Conservation (phyloP, 208 protist species). For the Novymonas esmeraldas region DNA sequence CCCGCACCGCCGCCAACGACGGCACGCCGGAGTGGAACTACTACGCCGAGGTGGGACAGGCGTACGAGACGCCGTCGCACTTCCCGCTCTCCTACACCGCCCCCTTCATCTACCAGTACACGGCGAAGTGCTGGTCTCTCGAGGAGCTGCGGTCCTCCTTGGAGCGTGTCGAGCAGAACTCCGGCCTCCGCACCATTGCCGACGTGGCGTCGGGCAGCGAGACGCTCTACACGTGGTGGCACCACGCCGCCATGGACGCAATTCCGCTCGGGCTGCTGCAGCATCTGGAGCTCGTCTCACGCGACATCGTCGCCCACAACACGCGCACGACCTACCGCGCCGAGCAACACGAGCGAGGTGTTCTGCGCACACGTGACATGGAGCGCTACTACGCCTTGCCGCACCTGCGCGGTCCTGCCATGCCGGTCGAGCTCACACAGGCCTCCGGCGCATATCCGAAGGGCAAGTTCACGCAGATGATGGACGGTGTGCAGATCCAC, state of each 20-base stretch:
- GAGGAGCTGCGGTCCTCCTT: constrained; percentile 48
- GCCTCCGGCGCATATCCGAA: constrained; percentile 56
- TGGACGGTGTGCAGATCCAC: constrained; percentile 45
- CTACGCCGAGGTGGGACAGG: constrained; percentile 72
- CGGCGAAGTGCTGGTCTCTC: constrained; percentile 55
- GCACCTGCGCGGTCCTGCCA: constrained; percentile 59
- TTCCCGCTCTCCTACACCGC: constrained; percentile 69
- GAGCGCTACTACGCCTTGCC: constrained; percentile 79
- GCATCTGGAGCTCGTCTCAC: constrained; percentile 61
- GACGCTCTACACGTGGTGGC: constrained; percentile 30
- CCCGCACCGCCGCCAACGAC: constrained; percentile 39
- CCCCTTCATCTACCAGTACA: constrained; percentile 82
- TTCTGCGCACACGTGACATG: constrained; percentile 71
- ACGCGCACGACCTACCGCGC: constrained; percentile 40
- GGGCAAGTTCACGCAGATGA: constrained; percentile 65
- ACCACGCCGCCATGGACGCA: constrained; percentile 15
- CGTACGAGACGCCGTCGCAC: constrained; percentile 67
- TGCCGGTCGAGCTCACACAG: constrained; percentile 55
- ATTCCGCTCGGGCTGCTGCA: constrained; percentile 61
- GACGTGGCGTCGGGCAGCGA: constrained; percentile 30
- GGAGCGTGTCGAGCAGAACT: constrained; percentile 47
- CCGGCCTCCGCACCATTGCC: constrained; percentile 54
- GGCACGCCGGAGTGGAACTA: constrained; percentile 76
- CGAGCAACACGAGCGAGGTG: constrained; percentile 42
- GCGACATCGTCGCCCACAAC: constrained; percentile 67